Percentiles rank a stretch among this genome's conserved stretches.
These are phyloP conservation scores for Coemansia sp. DNA, from an alignment of 192 early-diverging fungal species.

Conservation along the genomic window DNA sequence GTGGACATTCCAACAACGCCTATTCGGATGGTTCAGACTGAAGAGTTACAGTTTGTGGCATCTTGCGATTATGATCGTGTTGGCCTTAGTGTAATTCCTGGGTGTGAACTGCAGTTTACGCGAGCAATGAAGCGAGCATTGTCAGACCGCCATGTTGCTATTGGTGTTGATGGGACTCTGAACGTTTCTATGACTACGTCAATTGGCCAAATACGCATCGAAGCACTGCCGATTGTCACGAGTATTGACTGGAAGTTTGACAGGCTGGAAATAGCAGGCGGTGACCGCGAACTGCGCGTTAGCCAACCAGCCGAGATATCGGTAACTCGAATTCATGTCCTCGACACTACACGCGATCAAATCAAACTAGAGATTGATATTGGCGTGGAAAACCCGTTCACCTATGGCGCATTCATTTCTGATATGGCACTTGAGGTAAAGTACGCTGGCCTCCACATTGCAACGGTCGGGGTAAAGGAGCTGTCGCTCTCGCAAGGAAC, in stretches of 20 bases:
- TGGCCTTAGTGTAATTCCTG: constrained; percentile 21
- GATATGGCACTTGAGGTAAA: constrained; percentile 31
- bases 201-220: constrained; percentile 30
- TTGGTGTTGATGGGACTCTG: constrained; percentile 30
- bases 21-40: constrained; percentile 11
- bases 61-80: constrained; percentile 32
- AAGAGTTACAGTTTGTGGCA: constrained; percentile 18
- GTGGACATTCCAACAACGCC: constrained; percentile 12
- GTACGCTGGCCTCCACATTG: constrained; percentile 38
- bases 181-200: constrained; percentile 29
- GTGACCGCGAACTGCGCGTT: background rate
- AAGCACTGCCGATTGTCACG: constrained; percentile 18
- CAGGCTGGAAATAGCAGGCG: background rate
- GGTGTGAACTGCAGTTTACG: constrained; percentile 27
- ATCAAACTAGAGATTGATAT: constrained; percentile 24
- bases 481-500: constrained; percentile 20
- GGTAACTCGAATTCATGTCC: constrained; percentile 31
- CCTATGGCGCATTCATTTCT: constrained; percentile 39
- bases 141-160: constrained; percentile 12
- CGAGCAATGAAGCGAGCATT: constrained; percentile 27
- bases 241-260: constrained; percentile 20
- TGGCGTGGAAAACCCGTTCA: constrained; percentile 31
- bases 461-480: constrained; percentile 26
- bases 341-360: constrained; percentile 27
- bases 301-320: constrained; percentile 6